These are phyloP conservation scores for Lentinula aciculospora DNA, from an alignment of 768 basidiomycete species.

Conservation along the genomic window DNA sequence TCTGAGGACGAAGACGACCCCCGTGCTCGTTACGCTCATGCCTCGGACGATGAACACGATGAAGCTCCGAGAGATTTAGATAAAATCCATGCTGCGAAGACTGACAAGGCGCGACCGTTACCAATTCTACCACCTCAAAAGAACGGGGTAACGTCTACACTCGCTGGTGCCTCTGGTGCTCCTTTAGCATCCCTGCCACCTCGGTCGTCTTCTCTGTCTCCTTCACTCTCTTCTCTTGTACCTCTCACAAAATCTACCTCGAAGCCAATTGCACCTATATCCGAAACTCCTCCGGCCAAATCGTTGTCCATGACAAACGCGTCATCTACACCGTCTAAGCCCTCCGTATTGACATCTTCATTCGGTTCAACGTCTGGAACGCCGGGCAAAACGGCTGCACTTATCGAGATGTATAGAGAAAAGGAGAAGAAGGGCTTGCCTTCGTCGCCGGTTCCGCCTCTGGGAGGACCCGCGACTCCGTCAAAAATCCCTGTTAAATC, in stretches of 20 bases:
- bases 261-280: not conserved
- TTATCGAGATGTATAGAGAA: conserved; percentile 87
- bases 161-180: not conserved
- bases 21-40: conserved; percentile 11
- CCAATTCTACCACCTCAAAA: conserved; percentile 14
- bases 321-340: not conserved
- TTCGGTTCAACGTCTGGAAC: conserved; percentile 15
- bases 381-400: conserved; percentile 63
- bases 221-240: not conserved
- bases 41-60: conserved; percentile 14
- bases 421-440: conserved; percentile 41
- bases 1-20: conserved; percentile 22
- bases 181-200: not conserved
- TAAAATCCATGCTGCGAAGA: not conserved
- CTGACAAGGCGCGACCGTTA: conserved; percentile 17
- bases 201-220: not conserved
- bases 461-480: conserved; percentile 9
- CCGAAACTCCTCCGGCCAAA: not conserved
- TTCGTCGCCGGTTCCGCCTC: conserved; percentile 24
- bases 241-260: not conserved
- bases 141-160: not conserved
- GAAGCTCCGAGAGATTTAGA: conserved; percentile 16
- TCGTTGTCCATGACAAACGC: no score
- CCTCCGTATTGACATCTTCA: not conserved
- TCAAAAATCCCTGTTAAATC: conserved; percentile 14